These are phyloP conservation scores for Citrus trifoliata DNA, from an alignment of 345 rosid species.

Conservation along the genomic window DNA sequence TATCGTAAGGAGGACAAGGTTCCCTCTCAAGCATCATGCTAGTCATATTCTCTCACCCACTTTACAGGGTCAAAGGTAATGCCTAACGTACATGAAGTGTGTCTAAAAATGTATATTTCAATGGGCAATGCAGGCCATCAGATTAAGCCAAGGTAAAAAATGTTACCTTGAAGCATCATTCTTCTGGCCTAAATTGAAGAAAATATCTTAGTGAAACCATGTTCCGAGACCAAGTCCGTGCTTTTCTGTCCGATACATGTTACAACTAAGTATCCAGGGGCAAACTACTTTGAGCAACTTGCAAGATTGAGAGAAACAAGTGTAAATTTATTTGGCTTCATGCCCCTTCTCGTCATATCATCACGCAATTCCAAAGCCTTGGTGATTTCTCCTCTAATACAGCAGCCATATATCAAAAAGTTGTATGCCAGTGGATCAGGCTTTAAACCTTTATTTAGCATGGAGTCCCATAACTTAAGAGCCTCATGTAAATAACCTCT, in stretches of 20 bases:
- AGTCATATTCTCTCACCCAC: not conserved
- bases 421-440: constrained; percentile 75
- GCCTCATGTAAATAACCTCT: constrained; percentile 59
- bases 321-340: constrained; percentile 31
- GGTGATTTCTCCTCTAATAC: constrained; percentile 48
- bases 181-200: not conserved
- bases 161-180: not conserved
- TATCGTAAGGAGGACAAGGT: no score
- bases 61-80: not conserved
- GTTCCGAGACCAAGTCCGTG: not conserved
- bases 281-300: constrained; percentile 6
- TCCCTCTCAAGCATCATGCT: no score
- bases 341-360: constrained; percentile 67
- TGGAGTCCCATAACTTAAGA: constrained; percentile 59
- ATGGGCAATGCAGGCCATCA: not conserved
- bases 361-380: constrained; percentile 62
- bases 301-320: constrained; percentile 13
- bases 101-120: not conserved
- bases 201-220: not conserved
- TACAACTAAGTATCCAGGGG: not conserved
- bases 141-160: not conserved
- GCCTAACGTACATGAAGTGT: not conserved
- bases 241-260: not conserved
- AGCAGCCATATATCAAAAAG: constrained; percentile 66
- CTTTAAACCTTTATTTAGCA: constrained; percentile 59